Conservation (phyloP, 805 yeast genomes). For the Pachysolen tannophilus region DNA sequence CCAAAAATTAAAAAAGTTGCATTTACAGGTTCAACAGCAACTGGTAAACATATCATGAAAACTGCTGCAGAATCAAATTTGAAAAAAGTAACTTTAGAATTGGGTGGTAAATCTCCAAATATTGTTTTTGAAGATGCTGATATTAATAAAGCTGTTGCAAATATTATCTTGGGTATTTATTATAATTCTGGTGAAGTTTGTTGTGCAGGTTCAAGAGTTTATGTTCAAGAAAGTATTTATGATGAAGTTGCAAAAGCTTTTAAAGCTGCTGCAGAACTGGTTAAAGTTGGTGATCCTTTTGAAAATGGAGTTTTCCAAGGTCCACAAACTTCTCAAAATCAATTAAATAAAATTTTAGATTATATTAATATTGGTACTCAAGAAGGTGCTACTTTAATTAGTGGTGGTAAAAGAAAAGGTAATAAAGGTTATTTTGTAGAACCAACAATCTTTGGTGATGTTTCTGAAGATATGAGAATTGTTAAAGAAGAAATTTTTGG, state of each 20-base stretch:
- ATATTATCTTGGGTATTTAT: conserved; percentile 68
- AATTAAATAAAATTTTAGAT: conserved; percentile 54
- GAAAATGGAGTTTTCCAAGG: conserved; percentile 64
- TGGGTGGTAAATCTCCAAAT: conserved; percentile 89
- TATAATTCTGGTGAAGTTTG: conserved; percentile 92
- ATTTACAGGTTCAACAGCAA: conserved; percentile 90
- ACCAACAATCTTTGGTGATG: conserved; percentile 87
- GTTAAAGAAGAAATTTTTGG: conserved; percentile 91
- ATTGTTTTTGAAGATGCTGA: conserved; percentile 76
- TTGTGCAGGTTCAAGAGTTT: conserved; percentile 86
- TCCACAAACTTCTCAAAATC: conserved; percentile 65
- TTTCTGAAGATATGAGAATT: conserved; percentile 62
- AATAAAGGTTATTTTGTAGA: conserved; percentile 62
- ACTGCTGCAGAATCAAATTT: conserved; percentile 59
- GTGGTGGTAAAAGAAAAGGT: conserved; percentile 78
- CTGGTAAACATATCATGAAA: conserved; percentile 68
- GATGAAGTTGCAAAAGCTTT: conserved; percentile 57
- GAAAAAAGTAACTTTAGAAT: conserved; percentile 76
- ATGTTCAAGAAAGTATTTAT: conserved; percentile 68
- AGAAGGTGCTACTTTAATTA: conserved; percentile 62
- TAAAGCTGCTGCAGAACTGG: conserved; percentile 34
- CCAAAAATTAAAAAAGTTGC: conserved; percentile 83
- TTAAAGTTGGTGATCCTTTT: conserved; percentile 76
- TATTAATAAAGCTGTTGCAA: conserved; percentile 53
- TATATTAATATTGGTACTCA: conserved; percentile 57